phyloP scores from a whole-genome alignment of 768 basidiomycete genomes.

The Kwoniella pini region DNA sequence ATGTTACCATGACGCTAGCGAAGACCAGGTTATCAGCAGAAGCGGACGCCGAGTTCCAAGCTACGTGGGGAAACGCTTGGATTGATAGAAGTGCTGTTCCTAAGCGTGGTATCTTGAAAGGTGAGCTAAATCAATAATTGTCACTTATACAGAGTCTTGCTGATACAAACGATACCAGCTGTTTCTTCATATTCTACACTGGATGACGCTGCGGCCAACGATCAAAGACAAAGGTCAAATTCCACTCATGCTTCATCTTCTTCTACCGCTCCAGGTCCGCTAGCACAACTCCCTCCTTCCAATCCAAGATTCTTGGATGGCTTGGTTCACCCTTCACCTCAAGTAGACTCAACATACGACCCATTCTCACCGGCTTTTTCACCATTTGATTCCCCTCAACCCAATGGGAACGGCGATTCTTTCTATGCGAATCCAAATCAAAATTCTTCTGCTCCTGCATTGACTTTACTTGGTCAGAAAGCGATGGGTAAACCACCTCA shows the following conservation, averaged over 20 bases:
- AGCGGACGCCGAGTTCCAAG: constrained; percentile 62
- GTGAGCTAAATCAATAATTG: constrained; percentile 64
- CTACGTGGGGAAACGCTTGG: constrained; percentile 69
- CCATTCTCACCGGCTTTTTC: constrained; percentile 63
- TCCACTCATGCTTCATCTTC: constrained; percentile 64
- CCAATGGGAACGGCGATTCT: constrained; percentile 29
- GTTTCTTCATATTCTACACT: constrained; percentile 22
- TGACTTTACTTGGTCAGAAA: constrained; percentile 62
- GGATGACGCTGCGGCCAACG: constrained; percentile 6
- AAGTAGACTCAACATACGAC: constrained; percentile 41
- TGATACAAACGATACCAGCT: constrained; percentile 8
- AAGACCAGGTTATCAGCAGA: constrained; percentile 30
- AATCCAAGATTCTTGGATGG: constrained; percentile 59
- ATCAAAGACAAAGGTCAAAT: constrained; percentile 63
- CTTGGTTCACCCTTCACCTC: constrained; percentile 18
- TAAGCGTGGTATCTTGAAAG: constrained; percentile 83
- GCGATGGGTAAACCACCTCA: constrained; percentile 22
- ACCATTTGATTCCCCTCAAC: constrained; percentile 57
- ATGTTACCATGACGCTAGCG: constrained; percentile 43
- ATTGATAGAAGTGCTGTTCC: constrained; percentile 65
- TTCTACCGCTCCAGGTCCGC: constrained; percentile 65
- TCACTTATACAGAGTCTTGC: too few relatives aligned
- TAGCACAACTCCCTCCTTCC: constrained; percentile 69
- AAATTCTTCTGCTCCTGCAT: constrained; percentile 86
- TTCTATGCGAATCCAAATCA: constrained; percentile 75